Evolutionary conservation across 495 filamentous ascomycete species (phyloP).

Genomic region (Sordaria brevicollis): DNA sequence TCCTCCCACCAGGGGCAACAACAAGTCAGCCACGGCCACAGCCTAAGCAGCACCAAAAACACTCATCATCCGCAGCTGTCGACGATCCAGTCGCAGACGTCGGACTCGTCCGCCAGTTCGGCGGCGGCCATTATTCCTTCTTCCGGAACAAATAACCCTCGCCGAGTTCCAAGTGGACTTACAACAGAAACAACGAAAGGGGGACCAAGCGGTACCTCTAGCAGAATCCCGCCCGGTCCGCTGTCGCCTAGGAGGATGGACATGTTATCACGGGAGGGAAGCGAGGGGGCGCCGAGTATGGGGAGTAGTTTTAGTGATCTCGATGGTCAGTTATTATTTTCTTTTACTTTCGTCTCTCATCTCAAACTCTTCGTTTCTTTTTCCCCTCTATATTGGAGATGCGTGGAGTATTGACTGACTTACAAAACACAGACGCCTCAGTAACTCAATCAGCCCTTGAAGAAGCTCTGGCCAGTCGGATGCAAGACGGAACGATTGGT

Average conservation of each 20-base stretch:
- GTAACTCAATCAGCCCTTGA: slow-evolving; percentile 91
- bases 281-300: slow-evolving; percentile 90
- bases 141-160: slow-evolving; percentile 1
- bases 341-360: too few species aligned
- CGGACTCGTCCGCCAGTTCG: slow-evolving; percentile 54
- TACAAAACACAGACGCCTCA: slow-evolving; percentile 72
- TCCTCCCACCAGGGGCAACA: slow-evolving; percentile 19
- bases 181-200: slow-evolving; percentile 2
- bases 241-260: slow-evolving; percentile 45
- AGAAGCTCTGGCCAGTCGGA: slow-evolving; percentile 84
- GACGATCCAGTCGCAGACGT: slow-evolving; percentile 31
- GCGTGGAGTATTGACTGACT: slow-evolving; percentile 4
- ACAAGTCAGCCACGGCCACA: slow-evolving; percentile 1
- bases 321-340: too few species aligned
- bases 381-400: background rate
- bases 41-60: background rate
- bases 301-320: slow-evolving; percentile 96
- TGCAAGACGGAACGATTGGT: slow-evolving; percentile 65
- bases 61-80: background rate
- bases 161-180: background rate
- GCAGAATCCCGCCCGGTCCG: slow-evolving; percentile 1
- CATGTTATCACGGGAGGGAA: slow-evolving; percentile 54
- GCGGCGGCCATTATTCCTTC: slow-evolving; percentile 32
- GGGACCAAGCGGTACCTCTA: too few species aligned
- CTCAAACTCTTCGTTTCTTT: background rate